Percentiles rank a stretch among this genome's conserved stretches.
phyloP scores from a whole-genome alignment of 2,329 filamentous ascomycete genomes.

The Diaporthe citri region DNA sequence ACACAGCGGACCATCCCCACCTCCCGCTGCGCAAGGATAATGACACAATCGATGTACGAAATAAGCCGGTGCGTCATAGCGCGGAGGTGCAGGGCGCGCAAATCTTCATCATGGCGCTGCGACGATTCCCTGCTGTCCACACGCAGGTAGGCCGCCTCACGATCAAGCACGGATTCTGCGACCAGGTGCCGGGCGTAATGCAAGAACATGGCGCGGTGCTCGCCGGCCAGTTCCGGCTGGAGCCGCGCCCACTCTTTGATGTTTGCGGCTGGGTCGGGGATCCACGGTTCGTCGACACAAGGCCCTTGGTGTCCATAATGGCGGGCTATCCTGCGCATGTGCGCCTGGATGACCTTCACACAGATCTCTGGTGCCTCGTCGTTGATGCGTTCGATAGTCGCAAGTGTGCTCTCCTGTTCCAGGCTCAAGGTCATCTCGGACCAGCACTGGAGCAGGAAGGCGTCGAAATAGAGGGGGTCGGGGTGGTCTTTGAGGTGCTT shows the following conservation, averaged over 20 bases:
- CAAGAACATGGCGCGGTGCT: not conserved
- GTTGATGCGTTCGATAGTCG: not conserved
- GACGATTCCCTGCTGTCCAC: no score
- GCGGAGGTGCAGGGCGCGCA: no score
- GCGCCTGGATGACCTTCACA: not conserved
- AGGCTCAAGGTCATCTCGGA: not conserved
- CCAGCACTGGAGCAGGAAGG: slow-evolving; percentile 17
- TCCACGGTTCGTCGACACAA: not conserved
- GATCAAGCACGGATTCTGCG: not conserved
- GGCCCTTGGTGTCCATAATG: no score
- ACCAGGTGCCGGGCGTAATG: not conserved
- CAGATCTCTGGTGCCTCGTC: not conserved
- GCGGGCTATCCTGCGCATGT: not conserved
- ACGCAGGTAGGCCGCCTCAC: no score
- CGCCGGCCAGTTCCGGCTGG: not conserved
- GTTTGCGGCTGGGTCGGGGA: not conserved
- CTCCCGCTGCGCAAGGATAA: not conserved
- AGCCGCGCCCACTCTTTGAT: not conserved
- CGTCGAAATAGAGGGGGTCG: slow-evolving; percentile 5
- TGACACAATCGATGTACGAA: not conserved
- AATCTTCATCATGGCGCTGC: no score
- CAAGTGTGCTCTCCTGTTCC: not conserved
- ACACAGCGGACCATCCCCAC: not conserved
- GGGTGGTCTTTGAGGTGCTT: not conserved
- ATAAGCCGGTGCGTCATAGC: not conserved